Percentiles rank a stretch among this genome's conserved stretches.
phyloP scores from a whole-genome alignment of 2,329 filamentous ascomycete species.

The Grosmannia penicillata region DNA sequence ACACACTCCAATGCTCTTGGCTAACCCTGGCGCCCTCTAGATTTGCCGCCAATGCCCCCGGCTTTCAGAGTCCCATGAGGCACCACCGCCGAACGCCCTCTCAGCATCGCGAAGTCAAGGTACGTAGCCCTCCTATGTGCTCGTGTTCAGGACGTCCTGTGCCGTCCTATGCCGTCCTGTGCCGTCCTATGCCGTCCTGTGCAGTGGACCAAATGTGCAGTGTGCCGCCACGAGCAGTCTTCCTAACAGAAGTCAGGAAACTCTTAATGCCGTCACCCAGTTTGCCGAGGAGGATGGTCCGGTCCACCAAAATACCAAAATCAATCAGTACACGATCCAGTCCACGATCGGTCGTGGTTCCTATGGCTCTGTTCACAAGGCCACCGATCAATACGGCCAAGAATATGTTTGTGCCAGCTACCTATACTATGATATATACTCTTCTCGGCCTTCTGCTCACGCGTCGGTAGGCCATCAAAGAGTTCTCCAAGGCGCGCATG shows the following conservation, averaged over 20 bases:
- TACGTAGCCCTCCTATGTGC: too few species aligned
- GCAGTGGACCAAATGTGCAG: too few species aligned
- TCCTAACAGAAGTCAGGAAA: conserved; percentile 48
- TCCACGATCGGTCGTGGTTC: conserved; percentile 95
- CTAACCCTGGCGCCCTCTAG: conserved; percentile 15
- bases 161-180: too few species aligned
- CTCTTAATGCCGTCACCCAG: conserved; percentile 74
- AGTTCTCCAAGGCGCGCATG: conserved; percentile 87
- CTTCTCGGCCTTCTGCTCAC: conserved; percentile 12
- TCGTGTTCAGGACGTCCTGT: too few species aligned
- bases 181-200: background rate
- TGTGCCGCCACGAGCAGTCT: too few species aligned
- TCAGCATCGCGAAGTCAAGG: conserved; percentile 43
- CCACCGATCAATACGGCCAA: conserved; percentile 74
- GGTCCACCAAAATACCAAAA: conserved; percentile 66
- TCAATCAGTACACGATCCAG: conserved; percentile 90
- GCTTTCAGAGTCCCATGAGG: conserved; percentile 37
- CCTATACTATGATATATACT: too few species aligned
- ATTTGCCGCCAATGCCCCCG: conserved; percentile 25
- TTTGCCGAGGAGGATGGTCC: conserved; percentile 73
- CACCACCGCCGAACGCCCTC: conserved; percentile 44
- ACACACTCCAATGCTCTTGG: too few species aligned
- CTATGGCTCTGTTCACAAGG: conserved; percentile 85
- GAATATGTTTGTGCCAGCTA: conserved; percentile 86
- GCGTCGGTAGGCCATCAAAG: conserved; percentile 66